Evolutionary conservation across 495 filamentous ascomycete genomes (phyloP).

Genomic region (Oidiodendron maius): DNA sequence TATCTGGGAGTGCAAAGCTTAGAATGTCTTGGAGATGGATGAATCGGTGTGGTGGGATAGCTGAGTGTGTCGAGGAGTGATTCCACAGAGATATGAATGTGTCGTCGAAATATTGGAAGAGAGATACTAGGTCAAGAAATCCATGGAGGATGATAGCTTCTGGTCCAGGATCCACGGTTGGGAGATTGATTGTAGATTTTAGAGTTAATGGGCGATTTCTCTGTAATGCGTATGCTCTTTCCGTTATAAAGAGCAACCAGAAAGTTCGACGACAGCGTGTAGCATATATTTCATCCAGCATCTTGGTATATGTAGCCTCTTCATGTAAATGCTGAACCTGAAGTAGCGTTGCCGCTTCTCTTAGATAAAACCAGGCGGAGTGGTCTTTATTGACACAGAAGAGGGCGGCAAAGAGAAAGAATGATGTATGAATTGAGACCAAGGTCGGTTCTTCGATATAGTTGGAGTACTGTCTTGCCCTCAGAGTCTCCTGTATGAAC

Average conservation of each 20-base stretch:
- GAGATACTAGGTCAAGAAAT: constrained; percentile 10
- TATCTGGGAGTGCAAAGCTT: constrained; percentile 5
- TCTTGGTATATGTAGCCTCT: constrained; percentile 9
- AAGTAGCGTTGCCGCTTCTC: constrained; percentile 18
- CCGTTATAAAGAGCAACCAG: constrained; percentile 20
- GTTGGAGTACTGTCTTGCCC: constrained; percentile 6
- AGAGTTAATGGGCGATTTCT: constrained; percentile 15
- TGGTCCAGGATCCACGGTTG: constrained; percentile 1
- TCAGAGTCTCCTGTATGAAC: constrained; percentile 4
- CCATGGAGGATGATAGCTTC: constrained; percentile 11
- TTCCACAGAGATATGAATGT: constrained; percentile 14
- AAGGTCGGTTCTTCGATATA: constrained; percentile 8
- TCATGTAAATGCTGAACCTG: constrained; percentile 14
- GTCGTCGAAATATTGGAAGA: constrained; percentile 15
- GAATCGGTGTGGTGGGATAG: constrained; percentile 1
- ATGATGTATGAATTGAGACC: constrained; percentile 23
- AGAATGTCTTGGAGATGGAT: constrained; percentile 10
- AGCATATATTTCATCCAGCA: not conserved
- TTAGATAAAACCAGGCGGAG: constrained; percentile 18
- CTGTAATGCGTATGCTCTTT: constrained; percentile 19
- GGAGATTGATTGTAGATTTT: constrained; percentile 13
- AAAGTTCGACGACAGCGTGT: constrained; percentile 13
- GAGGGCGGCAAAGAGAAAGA: constrained; percentile 25
- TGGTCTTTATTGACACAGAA: constrained; percentile 13
- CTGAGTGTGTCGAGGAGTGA: not conserved